Percentiles rank a stretch among this genome's conserved stretches.
Evolutionary conservation across 441 rosid genomes (phyloP).

Genomic region (Isatis lusitanica): DNA sequence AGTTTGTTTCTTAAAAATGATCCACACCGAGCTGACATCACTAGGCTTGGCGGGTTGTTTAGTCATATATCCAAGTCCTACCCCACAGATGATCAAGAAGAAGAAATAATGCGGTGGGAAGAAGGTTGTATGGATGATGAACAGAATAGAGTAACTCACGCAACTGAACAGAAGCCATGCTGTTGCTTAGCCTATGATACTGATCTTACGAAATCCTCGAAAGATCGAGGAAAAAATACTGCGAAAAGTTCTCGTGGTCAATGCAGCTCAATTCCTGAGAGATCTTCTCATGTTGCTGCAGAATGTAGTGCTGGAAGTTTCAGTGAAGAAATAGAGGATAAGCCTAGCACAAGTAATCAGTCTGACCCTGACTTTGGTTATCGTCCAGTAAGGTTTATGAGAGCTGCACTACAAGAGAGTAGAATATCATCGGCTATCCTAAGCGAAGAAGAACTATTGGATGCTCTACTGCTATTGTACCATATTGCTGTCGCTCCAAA

Average conservation of each 20-base stretch:
- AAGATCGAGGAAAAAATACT: conserved; percentile 55
- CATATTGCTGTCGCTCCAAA: conserved; percentile 92
- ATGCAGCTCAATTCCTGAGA: conserved; percentile 67
- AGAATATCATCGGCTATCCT: conserved; percentile 62
- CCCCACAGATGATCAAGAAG: conserved; percentile 68
- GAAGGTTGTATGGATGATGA: conserved; percentile 96
- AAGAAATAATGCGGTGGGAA: conserved; percentile 85
- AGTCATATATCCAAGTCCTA: conserved; percentile 79
- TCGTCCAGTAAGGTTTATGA: conserved; percentile 55
- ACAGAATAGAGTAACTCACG: conserved; percentile 75
- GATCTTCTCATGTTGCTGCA: conserved; percentile 85
- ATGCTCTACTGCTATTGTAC: conserved; percentile 74
- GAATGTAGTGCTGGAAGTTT: conserved; percentile 80
- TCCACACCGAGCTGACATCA: conserved; percentile 76
- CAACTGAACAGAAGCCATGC: conserved; percentile 80
- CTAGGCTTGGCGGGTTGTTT: conserved; percentile 95
- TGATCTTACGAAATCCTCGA: conserved; percentile 67
- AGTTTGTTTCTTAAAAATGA: conserved; percentile 85
- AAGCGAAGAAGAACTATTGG: conserved; percentile 93
- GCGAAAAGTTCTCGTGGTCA: conserved; percentile 66
- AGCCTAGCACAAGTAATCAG: conserved; percentile 91
- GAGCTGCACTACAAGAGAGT: conserved; percentile 60
- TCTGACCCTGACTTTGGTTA: conserved; percentile 88
- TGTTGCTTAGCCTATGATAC: conserved; percentile 83
- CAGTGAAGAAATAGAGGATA: conserved; percentile 85